Evolutionary conservation across 768 basidiomycete species (phyloP), one percentile per base, ranked within the genome.

Genomic region (Cystofilobasidium macerans): DNA sequence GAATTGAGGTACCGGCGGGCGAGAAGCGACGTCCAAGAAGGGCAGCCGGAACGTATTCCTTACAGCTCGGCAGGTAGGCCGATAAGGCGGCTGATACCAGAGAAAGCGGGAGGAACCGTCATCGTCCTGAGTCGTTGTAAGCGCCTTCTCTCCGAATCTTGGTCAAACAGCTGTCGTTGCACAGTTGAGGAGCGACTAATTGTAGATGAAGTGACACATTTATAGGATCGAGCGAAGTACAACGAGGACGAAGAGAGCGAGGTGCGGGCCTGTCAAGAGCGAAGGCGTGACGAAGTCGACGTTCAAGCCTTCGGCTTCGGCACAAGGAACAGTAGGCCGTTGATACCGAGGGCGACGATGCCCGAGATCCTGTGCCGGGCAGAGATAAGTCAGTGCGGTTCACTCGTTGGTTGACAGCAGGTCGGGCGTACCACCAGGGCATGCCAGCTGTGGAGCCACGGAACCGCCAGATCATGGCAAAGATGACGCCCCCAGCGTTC

Each of bases 391-490:
- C 5, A 26, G 7, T 45, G 38, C 16, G 47, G 24, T 8, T 53
- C 48, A 53, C 24, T 28, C 5, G 48, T 11, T 16, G 8, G 38
- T 40, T 40, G 38, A 40, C 8, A 40, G 16, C 16, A 8, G 38
- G 16, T 8, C 78, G 79, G 30, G 30, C 48, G 24, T 20, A 53
- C 48, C 80, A 80, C 64, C 81, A 81, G 0, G 80, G 76, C 48
- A 78, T 78, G 13, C 81, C 80, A 12, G 71, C 58, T 7, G 78
- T 73, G 0, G 77, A n/a, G n/a, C n/a, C 71, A 48, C 79, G 79
- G 72, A 80, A 81, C 18, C 82, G 76, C 62, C 80, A 82, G 24
- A 83, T 71, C 0, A 83, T 69, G 1, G 81, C 80, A 42, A 79
- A 82, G 30, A 80, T 67, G 54, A 83, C 74, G 4, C 82, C 82